A percentile compares a stretch with the other conserved stretches of the same genome.
Evolutionary conservation across 163 green algal genomes (phyloP).

Genomic region (Prototheca cutis): DNA sequence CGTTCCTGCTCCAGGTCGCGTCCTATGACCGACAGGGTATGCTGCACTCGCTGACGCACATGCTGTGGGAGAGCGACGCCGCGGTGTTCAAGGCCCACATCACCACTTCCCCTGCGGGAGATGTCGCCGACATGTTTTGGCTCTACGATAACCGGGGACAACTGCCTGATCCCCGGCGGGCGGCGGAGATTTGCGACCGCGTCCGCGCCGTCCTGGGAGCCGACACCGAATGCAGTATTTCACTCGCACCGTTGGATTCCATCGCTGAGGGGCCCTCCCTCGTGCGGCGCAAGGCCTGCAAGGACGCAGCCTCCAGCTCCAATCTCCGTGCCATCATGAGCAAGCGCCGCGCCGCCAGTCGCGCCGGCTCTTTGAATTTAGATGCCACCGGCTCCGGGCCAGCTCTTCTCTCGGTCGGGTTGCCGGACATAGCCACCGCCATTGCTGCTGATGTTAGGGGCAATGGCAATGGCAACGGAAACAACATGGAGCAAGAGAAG

Average conservation of each 20-base stretch:
- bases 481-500: no score
- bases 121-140: slow-evolving; percentile 62
- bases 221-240: not conserved
- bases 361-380: not conserved
- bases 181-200: slow-evolving; percentile 3
- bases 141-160: slow-evolving; percentile 55
- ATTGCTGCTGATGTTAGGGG: no score
- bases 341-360: slow-evolving; percentile 1
- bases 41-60: slow-evolving; percentile 52
- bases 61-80: slow-evolving; percentile 59
- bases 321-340: slow-evolving; percentile 17
- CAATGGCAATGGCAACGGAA: no score
- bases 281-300: slow-evolving; percentile 28
- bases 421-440: no score
- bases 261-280: slow-evolving; percentile 6
- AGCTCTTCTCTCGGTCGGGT: no score
- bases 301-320: slow-evolving; percentile 32
- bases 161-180: slow-evolving; percentile 23
- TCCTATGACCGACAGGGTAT: slow-evolving; percentile 48
- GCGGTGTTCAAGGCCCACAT: slow-evolving; percentile 64
- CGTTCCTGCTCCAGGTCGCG: slow-evolving; percentile 47
- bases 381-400: no score
- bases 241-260: slow-evolving; percentile 13
- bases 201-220: not conserved
- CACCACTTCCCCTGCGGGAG: slow-evolving; percentile 44